phyloP scores from a whole-genome alignment of 768 basidiomycete species.

The Lactarius hengduanensis region DNA sequence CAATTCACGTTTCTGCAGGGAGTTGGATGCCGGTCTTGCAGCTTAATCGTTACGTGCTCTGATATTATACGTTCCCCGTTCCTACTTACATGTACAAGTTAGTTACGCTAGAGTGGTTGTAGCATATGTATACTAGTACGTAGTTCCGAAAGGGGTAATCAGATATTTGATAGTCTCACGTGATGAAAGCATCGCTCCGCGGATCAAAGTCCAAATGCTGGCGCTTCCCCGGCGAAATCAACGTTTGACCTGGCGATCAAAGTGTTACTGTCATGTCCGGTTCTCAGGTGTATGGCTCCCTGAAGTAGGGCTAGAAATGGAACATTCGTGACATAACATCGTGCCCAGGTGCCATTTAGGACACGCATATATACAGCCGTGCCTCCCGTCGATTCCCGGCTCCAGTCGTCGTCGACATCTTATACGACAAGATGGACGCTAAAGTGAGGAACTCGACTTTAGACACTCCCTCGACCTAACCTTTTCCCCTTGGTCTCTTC shows the following conservation, averaged over 20 bases:
- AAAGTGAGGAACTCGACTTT: neutral
- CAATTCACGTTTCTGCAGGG: slow-evolving; percentile 8
- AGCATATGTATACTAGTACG: too few relatives aligned
- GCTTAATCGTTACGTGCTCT: slow-evolving; percentile 3
- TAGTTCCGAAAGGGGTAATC: neutral
- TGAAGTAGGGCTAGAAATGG: neutral
- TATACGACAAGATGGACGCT: neutral
- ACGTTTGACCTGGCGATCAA: too few relatives aligned
- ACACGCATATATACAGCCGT: neutral
- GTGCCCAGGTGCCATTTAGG: slow-evolving; percentile 11
- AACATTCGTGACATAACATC: neutral
- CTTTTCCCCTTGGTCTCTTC: neutral
- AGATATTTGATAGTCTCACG: too few relatives aligned
- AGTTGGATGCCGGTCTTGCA: slow-evolving; percentile 25
- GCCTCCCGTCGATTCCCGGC: neutral
- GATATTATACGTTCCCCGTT: neutral
- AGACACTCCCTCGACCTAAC: neutral
- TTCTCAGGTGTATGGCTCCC: neutral
- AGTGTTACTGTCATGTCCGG: too few relatives aligned
- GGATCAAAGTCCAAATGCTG: too few relatives aligned
- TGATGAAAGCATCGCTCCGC: too few relatives aligned
- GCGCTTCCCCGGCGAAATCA: too few relatives aligned
- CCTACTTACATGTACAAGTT: neutral
- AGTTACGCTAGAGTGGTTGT: neutral
- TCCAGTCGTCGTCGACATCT: neutral